Conservation (phyloP, 306 rosid species). For the Glycyrrhiza uralensis region DNA sequence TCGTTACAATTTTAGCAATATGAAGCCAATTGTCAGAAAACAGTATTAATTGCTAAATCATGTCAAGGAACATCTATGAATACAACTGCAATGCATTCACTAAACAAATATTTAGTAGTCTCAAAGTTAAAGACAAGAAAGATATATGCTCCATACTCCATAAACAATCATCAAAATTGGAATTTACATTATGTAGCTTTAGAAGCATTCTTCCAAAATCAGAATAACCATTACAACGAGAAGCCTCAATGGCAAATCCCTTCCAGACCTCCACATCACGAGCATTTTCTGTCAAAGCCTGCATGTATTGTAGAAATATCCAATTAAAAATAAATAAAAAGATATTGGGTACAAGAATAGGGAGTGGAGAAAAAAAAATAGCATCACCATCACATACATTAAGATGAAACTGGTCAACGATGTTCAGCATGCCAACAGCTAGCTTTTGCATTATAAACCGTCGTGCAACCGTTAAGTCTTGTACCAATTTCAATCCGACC, state of each 20-base stretch:
- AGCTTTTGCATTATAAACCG: slow-evolving; percentile 89
- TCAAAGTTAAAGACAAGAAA: neutral
- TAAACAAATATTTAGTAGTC: neutral
- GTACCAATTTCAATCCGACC: slow-evolving; percentile 73
- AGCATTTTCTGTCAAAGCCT: slow-evolving; percentile 82
- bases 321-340: neutral
- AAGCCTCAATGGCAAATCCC: slow-evolving; percentile 92
- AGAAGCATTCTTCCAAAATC: slow-evolving; percentile 91
- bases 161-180: slow-evolving; percentile 37
- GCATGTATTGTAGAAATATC: slow-evolving; percentile 31
- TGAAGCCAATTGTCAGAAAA: neutral
- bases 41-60: neutral
- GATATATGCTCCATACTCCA: slow-evolving; percentile 9
- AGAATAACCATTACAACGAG: slow-evolving; percentile 71
- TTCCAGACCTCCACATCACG: slow-evolving; percentile 80
- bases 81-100: neutral
- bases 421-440: slow-evolving; percentile 81
- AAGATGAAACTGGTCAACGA: slow-evolving; percentile 79
- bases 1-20: neutral
- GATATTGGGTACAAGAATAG: slow-evolving; percentile 8
- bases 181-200: slow-evolving; percentile 85
- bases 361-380: slow-evolving; percentile 11
- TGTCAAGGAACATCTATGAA: neutral
- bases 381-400: slow-evolving; percentile 55
- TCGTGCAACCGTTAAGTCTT: slow-evolving; percentile 72